Evolutionary conservation across 202 grass and related monocot genomes (phyloP), one percentile per base, ranked within the genome.

Genomic region (Zoysia matrella): DNA sequence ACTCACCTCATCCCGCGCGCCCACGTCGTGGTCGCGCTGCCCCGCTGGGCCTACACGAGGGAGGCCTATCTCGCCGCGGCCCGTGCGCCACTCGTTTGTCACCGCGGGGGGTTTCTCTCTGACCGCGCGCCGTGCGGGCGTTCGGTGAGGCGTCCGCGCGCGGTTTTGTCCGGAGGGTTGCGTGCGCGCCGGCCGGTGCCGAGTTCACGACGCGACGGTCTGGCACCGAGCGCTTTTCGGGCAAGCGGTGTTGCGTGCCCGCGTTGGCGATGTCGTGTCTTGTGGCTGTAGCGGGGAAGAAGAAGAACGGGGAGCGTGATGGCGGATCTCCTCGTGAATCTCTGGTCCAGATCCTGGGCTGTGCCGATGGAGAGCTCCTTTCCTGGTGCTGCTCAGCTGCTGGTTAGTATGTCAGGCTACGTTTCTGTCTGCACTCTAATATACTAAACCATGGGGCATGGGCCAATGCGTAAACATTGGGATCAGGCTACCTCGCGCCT

Each of bases 1-100:
- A 11, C 62, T 41, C 36, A 65, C 43, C 62, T 6, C 63, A 65
- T 65, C 63, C 7, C 60, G 22, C 22, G 0, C 30, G 3, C 1
- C 61, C 57, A 3, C 18, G 10, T 61, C 67, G 45, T 70, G 16
- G 47, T 12, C 68, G 4, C 3, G 15, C 48, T 52, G 71, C 11
- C 18, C 13, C 3, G 13, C 71, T 18, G 72, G 41, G 15, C 54
- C 72, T 36, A 36, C 72, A 18, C 67, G 2, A 8, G 51, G 14
- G 7, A 15, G 13, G 73, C 58, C 60, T 52, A 53, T 66, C 75
- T 51, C 55, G 72, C 47, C 75, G 60, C 4, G 14, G 47, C 76
- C 12, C 39, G 61, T 9, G 13, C 6, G 76, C 76, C 76, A 79
- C 76, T 67, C 63, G 76, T 68, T 55, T 45, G 40, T 79, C 76